Evolutionary conservation across 1,139 yeast genomes (phyloP).

Genomic region (Suhomyces chickasaworum): DNA sequence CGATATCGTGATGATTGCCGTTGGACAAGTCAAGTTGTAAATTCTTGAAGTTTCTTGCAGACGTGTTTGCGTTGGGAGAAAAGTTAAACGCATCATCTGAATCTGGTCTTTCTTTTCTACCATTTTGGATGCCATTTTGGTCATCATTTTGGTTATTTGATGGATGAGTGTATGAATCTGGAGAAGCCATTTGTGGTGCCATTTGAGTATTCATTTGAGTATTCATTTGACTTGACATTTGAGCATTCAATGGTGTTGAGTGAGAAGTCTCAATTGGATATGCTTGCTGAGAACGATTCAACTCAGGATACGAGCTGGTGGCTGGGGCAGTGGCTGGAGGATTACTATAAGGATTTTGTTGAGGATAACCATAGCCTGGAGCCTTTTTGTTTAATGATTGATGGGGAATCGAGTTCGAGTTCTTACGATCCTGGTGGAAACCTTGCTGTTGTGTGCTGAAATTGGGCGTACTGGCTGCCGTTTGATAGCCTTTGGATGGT

Average conservation of each 20-base stretch:
- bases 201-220: not conserved
- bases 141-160: not conserved
- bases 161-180: conserved; percentile 4
- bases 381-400: conserved; percentile 1
- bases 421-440: conserved; percentile 5
- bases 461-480: conserved; percentile 13
- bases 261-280: not conserved
- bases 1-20: conserved; percentile 6
- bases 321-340: conserved; percentile 10
- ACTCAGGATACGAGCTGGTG: conserved; percentile 5
- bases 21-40: conserved; percentile 30
- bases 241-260: not conserved
- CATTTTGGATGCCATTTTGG: not conserved
- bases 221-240: not conserved
- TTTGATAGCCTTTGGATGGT: conserved; percentile 10
- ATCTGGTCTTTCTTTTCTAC: not conserved
- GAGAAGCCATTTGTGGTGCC: conserved; percentile 7
- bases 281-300: not conserved
- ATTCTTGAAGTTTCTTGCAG: conserved; percentile 32
- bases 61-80: conserved; percentile 16
- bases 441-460: conserved; percentile 11
- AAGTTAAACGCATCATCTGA: conserved; percentile 19
- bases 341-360: not conserved
- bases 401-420: conserved; percentile 13
- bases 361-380: conserved; percentile 3